Evolutionary conservation across 306 rosid genomes (phyloP).

Genomic region (Rosa rugosa): DNA sequence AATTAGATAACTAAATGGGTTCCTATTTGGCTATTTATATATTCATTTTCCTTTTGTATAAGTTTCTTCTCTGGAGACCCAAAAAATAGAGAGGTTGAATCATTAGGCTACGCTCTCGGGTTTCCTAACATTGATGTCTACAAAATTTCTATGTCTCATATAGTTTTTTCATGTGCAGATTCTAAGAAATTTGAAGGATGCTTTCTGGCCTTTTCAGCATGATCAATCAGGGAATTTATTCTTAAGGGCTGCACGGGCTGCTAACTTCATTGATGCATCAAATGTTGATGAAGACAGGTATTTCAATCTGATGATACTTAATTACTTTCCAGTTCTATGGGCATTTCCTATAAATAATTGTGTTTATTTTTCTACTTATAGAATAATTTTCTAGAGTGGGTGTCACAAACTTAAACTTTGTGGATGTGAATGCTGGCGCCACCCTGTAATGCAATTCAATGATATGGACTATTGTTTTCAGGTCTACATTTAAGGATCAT

Average conservation of each 20-base stretch:
- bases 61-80: neutral
- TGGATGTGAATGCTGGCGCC: neutral
- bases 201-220: conserved; percentile 92
- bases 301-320: conserved; percentile 12
- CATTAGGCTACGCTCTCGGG: neutral
- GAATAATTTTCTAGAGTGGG: neutral
- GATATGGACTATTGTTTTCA: neutral
- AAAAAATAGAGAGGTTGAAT: neutral
- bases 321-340: neutral
- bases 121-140: neutral
- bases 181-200: conserved; percentile 67
- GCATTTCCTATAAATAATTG: neutral
- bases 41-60: neutral
- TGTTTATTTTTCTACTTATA: neutral
- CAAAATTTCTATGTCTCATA: conserved; percentile 3
- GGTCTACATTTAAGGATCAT: neutral
- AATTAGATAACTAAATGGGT: neutral
- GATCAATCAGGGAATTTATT: conserved; percentile 62
- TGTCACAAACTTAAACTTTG: neutral
- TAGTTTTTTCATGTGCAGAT: conserved; percentile 50
- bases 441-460: neutral
- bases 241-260: conserved; percentile 88
- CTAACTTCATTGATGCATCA: conserved; percentile 60
- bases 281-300: conserved; percentile 68
- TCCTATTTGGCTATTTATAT: neutral